Percentiles rank a stretch among this genome's conserved stretches.
These are phyloP conservation scores for Nitzschia sp. DNA, from an alignment of 108 stramenopile species.

Conservation along the genomic window DNA sequence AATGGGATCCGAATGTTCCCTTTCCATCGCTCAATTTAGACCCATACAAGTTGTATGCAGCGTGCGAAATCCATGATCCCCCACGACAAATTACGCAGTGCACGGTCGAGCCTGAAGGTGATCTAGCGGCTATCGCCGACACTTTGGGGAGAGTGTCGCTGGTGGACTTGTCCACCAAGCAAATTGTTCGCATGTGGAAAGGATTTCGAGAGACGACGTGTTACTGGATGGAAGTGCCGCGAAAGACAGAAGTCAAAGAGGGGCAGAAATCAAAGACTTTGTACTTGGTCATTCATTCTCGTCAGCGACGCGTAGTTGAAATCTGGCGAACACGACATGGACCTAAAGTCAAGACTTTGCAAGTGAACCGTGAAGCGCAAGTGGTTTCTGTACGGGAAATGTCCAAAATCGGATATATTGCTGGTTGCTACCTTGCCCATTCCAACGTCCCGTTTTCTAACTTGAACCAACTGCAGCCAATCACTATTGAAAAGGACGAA, in stretches of 20 bases:
- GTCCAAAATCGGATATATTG: conserved; percentile 22
- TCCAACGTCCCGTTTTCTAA: conserved; percentile 38
- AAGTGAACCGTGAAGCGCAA: conserved; percentile 49
- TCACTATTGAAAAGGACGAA: conserved; percentile 35
- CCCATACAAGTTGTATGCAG: conserved; percentile 41
- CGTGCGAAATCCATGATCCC: conserved; percentile 63
- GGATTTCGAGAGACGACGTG: conserved; percentile 80
- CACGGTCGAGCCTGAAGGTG: conserved; percentile 69
- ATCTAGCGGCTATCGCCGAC: conserved; percentile 68
- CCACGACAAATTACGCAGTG: conserved; percentile 70
- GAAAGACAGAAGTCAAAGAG: conserved; percentile 8
- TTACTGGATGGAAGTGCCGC: conserved; percentile 59
- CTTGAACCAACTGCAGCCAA: conserved; percentile 45
- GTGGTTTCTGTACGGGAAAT: conserved; percentile 37
- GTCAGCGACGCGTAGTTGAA: conserved; percentile 69
- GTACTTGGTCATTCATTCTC: conserved; percentile 77
- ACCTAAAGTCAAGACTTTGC: conserved; percentile 49
- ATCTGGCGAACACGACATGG: conserved; percentile 67
- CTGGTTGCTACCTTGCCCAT: conserved; percentile 39
- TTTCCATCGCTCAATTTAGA: conserved; percentile 43
- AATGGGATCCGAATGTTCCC: conserved; percentile 44
- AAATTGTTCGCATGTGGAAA: conserved; percentile 82
- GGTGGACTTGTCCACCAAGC: conserved; percentile 76
- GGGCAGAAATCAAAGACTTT: conserved; percentile 23
- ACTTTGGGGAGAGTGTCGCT: conserved; percentile 74